phyloP scores from a whole-genome alignment of 805 yeast genomes.

The Yamadazyma tumulicola region DNA sequence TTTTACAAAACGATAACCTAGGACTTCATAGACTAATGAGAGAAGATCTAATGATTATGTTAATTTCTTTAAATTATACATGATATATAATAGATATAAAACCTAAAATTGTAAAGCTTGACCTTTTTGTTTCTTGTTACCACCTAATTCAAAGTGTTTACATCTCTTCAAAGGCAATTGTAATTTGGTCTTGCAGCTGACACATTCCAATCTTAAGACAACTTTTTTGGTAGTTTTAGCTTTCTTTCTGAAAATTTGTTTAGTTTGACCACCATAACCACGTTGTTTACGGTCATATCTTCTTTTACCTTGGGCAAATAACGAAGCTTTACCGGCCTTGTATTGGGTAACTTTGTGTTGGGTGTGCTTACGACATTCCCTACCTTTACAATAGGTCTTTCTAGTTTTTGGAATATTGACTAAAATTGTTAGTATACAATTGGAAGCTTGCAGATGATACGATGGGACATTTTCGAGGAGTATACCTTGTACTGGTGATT shows the following conservation, averaged over 20 bases:
- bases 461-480: too few relatives aligned
- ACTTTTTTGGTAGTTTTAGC: slow-evolving; percentile 99
- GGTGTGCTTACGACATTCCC: slow-evolving; percentile 98
- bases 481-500: too few relatives aligned
- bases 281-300: slow-evolving; percentile 99
- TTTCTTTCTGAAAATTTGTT: slow-evolving; percentile 99
- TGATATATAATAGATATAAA: slow-evolving; percentile 9
- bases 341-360: slow-evolving; percentile 99
- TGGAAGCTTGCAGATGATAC: too few relatives aligned
- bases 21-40: too few relatives aligned
- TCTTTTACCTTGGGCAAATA: slow-evolving; percentile 99
- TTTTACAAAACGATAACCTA: too few relatives aligned
- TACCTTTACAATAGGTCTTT: slow-evolving; percentile 99
- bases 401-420: slow-evolving; percentile 99
- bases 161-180: slow-evolving; percentile 98
- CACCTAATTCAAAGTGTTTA: slow-evolving; percentile 99
- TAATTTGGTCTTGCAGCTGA: slow-evolving; percentile 96
- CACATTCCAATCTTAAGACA: slow-evolving; percentile 98
- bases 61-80: slow-evolving; percentile 3
- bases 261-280: slow-evolving; percentile 99
- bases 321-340: slow-evolving; percentile 99
- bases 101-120: slow-evolving; percentile 98
- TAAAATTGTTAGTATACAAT: slow-evolving; percentile 25
- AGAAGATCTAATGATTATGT: slow-evolving; percentile 1
- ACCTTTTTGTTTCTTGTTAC: slow-evolving; percentile 99